phyloP scores from a whole-genome alignment of 1,284 basidiomycete genomes.

The Cryptococcus hybrid region DNA sequence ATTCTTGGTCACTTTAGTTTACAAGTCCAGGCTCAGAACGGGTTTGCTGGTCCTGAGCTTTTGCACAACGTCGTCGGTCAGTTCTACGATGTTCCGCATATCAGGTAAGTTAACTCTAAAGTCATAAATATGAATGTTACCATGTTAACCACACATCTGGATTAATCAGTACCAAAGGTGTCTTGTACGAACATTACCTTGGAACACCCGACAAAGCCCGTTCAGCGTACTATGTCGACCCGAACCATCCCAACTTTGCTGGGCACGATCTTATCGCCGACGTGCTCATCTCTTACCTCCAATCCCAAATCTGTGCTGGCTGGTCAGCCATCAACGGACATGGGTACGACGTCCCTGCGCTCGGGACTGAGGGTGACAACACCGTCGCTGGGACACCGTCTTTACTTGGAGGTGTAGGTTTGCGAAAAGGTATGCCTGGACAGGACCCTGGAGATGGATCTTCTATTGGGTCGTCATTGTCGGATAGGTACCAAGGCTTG shows the following conservation, averaged over 20 bases:
- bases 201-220: slow-evolving; percentile 65
- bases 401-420: slow-evolving; percentile 38
- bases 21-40: slow-evolving; percentile 71
- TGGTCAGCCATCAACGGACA: slow-evolving; percentile 74
- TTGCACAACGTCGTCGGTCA: slow-evolving; percentile 85
- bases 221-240: slow-evolving; percentile 70
- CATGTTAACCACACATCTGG: neutral
- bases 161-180: slow-evolving; percentile 65
- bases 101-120: slow-evolving; percentile 55
- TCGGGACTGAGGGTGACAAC: slow-evolving; percentile 48
- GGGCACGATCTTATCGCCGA: slow-evolving; percentile 86
- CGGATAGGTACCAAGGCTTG: slow-evolving; percentile 35
- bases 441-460: slow-evolving; percentile 26
- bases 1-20: slow-evolving; percentile 89
- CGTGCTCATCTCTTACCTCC: slow-evolving; percentile 79
- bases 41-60: slow-evolving; percentile 82
- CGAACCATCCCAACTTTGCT: slow-evolving; percentile 70
- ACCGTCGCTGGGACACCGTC: slow-evolving; percentile 31
- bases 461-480: slow-evolving; percentile 13
- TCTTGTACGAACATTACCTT: slow-evolving; percentile 79
- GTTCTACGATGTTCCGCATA: slow-evolving; percentile 91
- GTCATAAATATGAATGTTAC: neutral
- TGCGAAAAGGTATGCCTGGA: slow-evolving; percentile 45
- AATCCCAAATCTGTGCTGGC: slow-evolving; percentile 77
- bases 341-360: slow-evolving; percentile 58